Conservation (phyloP, 306 rosid genomes). For the Cucumis cinereus region DNA sequence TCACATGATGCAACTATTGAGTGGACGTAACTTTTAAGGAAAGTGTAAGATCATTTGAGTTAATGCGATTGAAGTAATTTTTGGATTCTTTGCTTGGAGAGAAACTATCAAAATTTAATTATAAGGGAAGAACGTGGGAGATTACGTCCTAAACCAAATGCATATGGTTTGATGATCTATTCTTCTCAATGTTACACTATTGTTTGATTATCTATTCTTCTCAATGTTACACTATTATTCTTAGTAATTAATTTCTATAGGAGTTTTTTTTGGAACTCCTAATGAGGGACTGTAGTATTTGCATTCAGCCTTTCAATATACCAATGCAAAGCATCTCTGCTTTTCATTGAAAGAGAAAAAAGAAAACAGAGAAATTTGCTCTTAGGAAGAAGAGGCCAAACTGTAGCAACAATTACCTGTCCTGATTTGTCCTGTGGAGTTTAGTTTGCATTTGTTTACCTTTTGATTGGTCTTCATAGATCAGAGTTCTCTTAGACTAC, state of each 20-base stretch:
- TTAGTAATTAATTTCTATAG: background rate
- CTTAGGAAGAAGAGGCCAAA: background rate
- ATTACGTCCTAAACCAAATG: background rate
- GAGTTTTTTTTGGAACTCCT: background rate
- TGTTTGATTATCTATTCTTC: background rate
- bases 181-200: background rate
- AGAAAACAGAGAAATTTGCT: background rate
- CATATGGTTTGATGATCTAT: background rate
- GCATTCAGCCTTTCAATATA: background rate
- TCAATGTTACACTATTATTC: background rate
- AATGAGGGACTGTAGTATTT: background rate
- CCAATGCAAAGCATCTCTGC: background rate
- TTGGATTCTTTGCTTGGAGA: background rate
- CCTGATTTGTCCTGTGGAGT: background rate
- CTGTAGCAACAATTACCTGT: background rate
- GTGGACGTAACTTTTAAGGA: background rate
- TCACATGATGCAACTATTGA: background rate
- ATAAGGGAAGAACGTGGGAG: background rate
- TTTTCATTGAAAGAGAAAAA: background rate
- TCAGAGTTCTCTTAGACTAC: background rate
- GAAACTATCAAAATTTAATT: background rate
- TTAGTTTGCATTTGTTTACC: background rate
- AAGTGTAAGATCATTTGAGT: background rate
- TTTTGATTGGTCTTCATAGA: background rate
- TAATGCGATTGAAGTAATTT: background rate